Evolutionary conservation across 1,284 basidiomycete genomes (phyloP).

Genomic region (Naganishia sp.): DNA sequence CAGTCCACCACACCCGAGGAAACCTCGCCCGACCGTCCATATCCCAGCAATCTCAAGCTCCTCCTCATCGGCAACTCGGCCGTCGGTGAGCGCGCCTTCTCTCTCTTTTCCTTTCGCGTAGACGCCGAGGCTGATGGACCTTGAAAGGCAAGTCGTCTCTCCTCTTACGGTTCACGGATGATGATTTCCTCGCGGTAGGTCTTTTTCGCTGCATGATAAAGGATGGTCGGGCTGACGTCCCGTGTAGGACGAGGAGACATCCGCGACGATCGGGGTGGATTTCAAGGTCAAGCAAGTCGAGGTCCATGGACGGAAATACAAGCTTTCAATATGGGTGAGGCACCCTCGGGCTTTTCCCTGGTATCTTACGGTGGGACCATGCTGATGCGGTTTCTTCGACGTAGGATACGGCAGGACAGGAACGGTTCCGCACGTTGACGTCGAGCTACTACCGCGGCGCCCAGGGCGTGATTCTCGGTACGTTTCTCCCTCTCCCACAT

Average conservation of each 20-base stretch:
- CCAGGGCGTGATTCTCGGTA: conserved; percentile 75
- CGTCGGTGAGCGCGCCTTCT: conserved; percentile 68
- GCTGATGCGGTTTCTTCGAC: too few relatives aligned
- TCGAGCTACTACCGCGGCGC: conserved; percentile 84
- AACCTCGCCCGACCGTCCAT: neutral
- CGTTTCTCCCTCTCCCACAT: conserved; percentile 32
- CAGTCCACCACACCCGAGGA: too few relatives aligned
- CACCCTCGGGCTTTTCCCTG: neutral
- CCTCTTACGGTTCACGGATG: conserved; percentile 89
- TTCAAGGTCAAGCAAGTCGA: conserved; percentile 59
- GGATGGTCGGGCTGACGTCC: neutral
- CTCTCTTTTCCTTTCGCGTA: neutral
- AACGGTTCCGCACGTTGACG: conserved; percentile 87
- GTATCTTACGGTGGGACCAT: neutral
- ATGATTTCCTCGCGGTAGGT: conserved; percentile 76
- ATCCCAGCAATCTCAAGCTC: conserved; percentile 56
- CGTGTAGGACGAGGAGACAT: conserved; percentile 76
- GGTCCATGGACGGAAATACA: conserved; percentile 57
- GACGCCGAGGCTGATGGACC: too few relatives aligned
- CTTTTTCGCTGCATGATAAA: too few relatives aligned
- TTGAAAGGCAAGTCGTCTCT: conserved; percentile 66
- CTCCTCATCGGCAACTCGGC: conserved; percentile 75
- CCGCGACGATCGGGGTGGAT: conserved; percentile 75
- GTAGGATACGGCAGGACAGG: conserved; percentile 87
- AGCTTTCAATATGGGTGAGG: conserved; percentile 60